Evolutionary conservation across 140 eudicot genomes (phyloP).

Genomic region (Bidens hawaiensis): DNA sequence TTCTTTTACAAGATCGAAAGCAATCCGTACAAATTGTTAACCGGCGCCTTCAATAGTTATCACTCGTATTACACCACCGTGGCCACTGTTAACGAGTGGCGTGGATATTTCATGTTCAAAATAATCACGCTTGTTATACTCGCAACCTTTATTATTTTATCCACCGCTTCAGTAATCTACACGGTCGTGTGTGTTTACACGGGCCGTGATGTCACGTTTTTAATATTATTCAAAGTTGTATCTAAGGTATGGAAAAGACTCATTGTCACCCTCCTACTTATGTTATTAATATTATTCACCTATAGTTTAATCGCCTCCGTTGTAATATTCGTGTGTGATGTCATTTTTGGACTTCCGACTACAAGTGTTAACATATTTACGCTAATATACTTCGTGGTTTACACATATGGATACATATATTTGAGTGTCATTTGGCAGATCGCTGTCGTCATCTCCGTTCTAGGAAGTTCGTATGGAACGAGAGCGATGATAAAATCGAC

Average conservation of each 20-base stretch:
- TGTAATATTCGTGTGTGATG: not conserved
- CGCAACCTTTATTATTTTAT: not conserved
- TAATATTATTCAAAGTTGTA: slow-evolving; percentile 31
- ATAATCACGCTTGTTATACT: not conserved
- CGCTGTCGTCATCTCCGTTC: slow-evolving; percentile 39
- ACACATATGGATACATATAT: slow-evolving; percentile 9
- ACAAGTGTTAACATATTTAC: not conserved
- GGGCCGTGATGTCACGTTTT: slow-evolving; percentile 22
- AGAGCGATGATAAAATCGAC: slow-evolving; percentile 28
- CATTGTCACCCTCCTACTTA: slow-evolving; percentile 32
- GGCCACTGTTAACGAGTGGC: slow-evolving; percentile 18
- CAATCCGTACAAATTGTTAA: slow-evolving; percentile 4
- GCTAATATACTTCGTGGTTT: not conserved
- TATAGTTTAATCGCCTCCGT: slow-evolving; percentile 24
- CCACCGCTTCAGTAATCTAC: slow-evolving; percentile 22
- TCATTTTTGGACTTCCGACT: no score
- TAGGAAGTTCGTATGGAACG: slow-evolving; percentile 34
- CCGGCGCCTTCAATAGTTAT: not conserved
- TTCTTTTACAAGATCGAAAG: not conserved
- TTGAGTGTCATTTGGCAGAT: slow-evolving; percentile 36
- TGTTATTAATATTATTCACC: slow-evolving; percentile 16
- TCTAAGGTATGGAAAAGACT: slow-evolving; percentile 50
- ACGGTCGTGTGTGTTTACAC: not conserved
- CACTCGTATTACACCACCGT: not conserved
- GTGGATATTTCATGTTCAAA: slow-evolving; percentile 26